phyloP scores from a whole-genome alignment of 805 yeast genomes.

The Suhomyces emberorum region DNA sequence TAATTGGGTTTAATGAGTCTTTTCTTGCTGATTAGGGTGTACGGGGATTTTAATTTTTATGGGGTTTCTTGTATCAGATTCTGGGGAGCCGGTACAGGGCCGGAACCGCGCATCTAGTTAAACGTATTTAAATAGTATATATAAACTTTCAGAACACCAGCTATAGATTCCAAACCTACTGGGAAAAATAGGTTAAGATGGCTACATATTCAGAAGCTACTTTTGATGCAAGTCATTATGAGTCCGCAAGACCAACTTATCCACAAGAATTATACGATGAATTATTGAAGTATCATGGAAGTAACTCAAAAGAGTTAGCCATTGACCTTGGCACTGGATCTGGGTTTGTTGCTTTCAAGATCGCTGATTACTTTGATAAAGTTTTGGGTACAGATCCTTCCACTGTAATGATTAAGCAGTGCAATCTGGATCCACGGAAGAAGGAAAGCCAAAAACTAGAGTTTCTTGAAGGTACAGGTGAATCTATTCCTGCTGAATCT shows the following conservation, averaged over 20 bases:
- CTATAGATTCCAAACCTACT: no score
- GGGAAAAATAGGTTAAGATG: slow-evolving; percentile 44
- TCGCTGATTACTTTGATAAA: slow-evolving; percentile 41
- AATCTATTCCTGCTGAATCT: slow-evolving; percentile 20
- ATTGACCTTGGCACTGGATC: slow-evolving; percentile 82
- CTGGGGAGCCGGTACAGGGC: not conserved
- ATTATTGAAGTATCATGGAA: slow-evolving; percentile 40
- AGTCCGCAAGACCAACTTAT: slow-evolving; percentile 63
- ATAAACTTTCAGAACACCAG: not conserved
- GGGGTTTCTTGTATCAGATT: no score
- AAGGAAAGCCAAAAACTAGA: slow-evolving; percentile 12
- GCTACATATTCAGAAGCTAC: slow-evolving; percentile 55
- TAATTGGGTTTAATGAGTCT: no score
- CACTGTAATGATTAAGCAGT: slow-evolving; percentile 46
- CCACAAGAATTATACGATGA: slow-evolving; percentile 48
- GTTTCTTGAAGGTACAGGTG: slow-evolving; percentile 26
- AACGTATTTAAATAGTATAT: not conserved
- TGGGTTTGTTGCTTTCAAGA: slow-evolving; percentile 64
- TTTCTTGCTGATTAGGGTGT: no score
- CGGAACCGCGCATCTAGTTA: not conserved
- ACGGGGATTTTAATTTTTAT: no score
- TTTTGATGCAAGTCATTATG: slow-evolving; percentile 54
- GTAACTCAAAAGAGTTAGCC: slow-evolving; percentile 22
- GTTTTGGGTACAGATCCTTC: slow-evolving; percentile 67
- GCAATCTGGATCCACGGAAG: slow-evolving; percentile 18